Evolutionary conservation across 176 grass and related monocot species (phyloP).

Genomic region (Olyra latifolia): DNA sequence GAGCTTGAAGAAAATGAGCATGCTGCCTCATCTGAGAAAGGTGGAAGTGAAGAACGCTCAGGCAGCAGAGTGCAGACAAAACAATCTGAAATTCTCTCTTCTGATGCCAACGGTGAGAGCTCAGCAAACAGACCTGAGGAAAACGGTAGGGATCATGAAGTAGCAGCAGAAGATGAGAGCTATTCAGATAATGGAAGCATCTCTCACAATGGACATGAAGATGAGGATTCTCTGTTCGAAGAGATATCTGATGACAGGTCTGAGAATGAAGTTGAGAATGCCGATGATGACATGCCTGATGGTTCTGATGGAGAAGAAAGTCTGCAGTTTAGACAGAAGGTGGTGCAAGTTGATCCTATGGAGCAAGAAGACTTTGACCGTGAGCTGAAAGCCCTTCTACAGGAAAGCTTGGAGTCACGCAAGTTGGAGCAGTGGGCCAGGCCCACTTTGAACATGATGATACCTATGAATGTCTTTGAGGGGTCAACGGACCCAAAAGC

Average conservation of each 20-base stretch:
- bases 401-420: constrained; percentile 75
- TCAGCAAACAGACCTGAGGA: constrained; percentile 37
- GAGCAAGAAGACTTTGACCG: constrained; percentile 76
- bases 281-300: constrained; percentile 30
- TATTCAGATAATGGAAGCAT: constrained; percentile 57
- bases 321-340: constrained; percentile 56
- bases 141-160: constrained; percentile 43
- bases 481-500: constrained; percentile 37
- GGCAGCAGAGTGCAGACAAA: constrained; percentile 24
- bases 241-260: constrained; percentile 50
- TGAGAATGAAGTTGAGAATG: constrained; percentile 45
- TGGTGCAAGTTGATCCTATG: constrained; percentile 56
- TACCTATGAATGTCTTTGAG: constrained; percentile 75
- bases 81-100: constrained; percentile 30
- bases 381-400: constrained; percentile 67
- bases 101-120: constrained; percentile 37
- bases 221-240: constrained; percentile 48
- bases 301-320: constrained; percentile 68
- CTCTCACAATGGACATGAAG: constrained; percentile 36
- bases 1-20: constrained; percentile 75
- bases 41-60: constrained; percentile 19
- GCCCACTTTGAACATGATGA: constrained; percentile 62
- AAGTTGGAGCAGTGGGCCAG: constrained; percentile 57
- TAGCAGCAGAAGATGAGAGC: constrained; percentile 49
- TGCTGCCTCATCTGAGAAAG: constrained; percentile 24